These are phyloP conservation scores for Dimocarpus longan DNA, from an alignment of 345 rosid genomes.

Conservation along the genomic window DNA sequence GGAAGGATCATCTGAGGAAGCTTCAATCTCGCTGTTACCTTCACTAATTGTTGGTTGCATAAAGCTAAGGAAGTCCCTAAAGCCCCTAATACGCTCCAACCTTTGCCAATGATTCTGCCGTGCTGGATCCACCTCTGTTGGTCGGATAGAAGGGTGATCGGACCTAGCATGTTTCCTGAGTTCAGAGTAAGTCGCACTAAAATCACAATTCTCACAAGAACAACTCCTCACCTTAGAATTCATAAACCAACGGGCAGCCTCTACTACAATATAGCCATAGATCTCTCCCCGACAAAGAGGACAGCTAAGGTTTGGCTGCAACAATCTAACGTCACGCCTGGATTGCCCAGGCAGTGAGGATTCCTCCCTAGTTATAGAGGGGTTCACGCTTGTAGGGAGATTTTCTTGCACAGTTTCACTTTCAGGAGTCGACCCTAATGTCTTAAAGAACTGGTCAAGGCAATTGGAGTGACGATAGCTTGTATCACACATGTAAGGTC, in stretches of 20 bases:
- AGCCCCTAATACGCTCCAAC: slow-evolving; percentile 44
- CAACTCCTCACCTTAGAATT: slow-evolving; percentile 60
- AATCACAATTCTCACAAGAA: slow-evolving; percentile 44
- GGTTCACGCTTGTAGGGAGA: slow-evolving; percentile 19
- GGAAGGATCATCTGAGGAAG: not conserved
- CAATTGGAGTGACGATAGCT: slow-evolving; percentile 75
- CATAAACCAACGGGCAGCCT: slow-evolving; percentile 54
- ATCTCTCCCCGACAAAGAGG: slow-evolving; percentile 68
- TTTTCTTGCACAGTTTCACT: slow-evolving; percentile 23
- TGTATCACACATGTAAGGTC: slow-evolving; percentile 74
- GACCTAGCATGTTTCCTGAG: slow-evolving; percentile 62
- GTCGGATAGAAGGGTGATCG: slow-evolving; percentile 49
- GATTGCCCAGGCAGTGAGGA: slow-evolving; percentile 1
- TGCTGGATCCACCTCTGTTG: slow-evolving; percentile 45
- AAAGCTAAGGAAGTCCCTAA: slow-evolving; percentile 37
- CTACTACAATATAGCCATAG: slow-evolving; percentile 45
- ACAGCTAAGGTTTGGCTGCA: slow-evolving; percentile 37
- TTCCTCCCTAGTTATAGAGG: slow-evolving; percentile 17
- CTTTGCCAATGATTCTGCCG: slow-evolving; percentile 49
- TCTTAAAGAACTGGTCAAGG: slow-evolving; percentile 49
- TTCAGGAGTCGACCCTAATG: slow-evolving; percentile 30
- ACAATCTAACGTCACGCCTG: slow-evolving; percentile 21
- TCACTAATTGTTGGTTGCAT: slow-evolving; percentile 2
- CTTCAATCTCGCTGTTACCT: slow-evolving; percentile 4
- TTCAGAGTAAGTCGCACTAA: slow-evolving; percentile 54